Evolutionary conservation across 164 flowering plant species (phyloP).

Genomic region (Vitis rupestris): DNA sequence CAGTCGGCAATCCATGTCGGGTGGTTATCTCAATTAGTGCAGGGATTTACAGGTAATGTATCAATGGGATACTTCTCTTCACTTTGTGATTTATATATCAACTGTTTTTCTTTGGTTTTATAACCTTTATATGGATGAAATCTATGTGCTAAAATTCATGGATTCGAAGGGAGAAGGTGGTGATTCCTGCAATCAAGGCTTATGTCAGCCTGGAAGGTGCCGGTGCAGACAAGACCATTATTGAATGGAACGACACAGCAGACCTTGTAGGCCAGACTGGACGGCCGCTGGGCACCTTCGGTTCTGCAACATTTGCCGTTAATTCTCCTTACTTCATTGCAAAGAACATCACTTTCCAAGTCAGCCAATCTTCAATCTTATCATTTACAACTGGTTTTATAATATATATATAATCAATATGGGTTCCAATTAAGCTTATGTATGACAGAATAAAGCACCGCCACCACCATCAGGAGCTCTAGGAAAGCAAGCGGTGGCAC

Average conservation of each 20-base stretch:
- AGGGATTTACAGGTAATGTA: constrained; percentile 51
- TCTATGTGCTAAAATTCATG: no score
- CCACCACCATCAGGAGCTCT: constrained; percentile 42
- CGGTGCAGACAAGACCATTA: constrained; percentile 43
- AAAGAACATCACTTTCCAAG: constrained; percentile 62
- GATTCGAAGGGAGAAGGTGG: constrained; percentile 56
- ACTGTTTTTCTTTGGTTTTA: no score
- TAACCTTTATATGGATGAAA: no score
- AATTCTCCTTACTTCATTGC: constrained; percentile 54
- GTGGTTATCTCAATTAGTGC: constrained; percentile 47
- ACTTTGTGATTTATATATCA: background rate
- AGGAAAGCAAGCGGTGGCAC: constrained; percentile 66
- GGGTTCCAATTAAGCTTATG: background rate
- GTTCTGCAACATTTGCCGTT: constrained; percentile 55
- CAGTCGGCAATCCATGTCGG: constrained; percentile 33
- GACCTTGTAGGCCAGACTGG: constrained; percentile 37
- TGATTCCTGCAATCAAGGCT: constrained; percentile 45
- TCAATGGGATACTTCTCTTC: background rate
- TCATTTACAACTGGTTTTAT: no score
- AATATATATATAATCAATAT: no score
- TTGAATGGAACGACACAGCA: constrained; percentile 62
- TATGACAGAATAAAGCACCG: constrained; percentile 49
- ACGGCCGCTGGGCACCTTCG: constrained; percentile 48
- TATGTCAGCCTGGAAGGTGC: constrained; percentile 50
- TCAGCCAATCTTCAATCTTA: constrained; percentile 8